Conservation (phyloP, 805 yeast species). For the Barnettozyma vustinii region DNA sequence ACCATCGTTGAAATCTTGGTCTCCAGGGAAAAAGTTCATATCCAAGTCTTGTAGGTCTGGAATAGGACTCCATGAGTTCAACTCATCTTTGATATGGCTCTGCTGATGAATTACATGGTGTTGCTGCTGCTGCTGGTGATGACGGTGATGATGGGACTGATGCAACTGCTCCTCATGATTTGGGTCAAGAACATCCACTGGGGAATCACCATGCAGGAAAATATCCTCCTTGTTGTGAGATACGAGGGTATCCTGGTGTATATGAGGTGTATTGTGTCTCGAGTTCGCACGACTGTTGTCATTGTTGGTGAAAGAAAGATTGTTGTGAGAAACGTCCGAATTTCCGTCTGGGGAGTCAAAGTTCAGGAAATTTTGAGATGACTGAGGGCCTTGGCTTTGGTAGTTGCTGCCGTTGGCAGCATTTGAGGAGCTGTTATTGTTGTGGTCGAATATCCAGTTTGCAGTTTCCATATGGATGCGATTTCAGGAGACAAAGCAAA, state of each 20-base stretch:
- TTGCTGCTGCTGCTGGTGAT: background rate
- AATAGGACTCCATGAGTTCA: slow-evolving; percentile 9
- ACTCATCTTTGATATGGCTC: slow-evolving; percentile 1
- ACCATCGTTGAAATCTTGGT: background rate
- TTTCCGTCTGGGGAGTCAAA: slow-evolving; percentile 19
- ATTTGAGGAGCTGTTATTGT: slow-evolving; percentile 2
- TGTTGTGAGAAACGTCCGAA: slow-evolving; percentile 8
- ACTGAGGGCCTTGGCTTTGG: slow-evolving; percentile 6
- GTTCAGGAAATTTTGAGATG: slow-evolving; percentile 12
- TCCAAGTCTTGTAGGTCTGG: slow-evolving; percentile 15
- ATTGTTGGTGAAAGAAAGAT: background rate
- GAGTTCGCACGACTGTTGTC: slow-evolving; percentile 1
- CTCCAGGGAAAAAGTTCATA: slow-evolving; percentile 12
- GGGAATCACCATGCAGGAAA: slow-evolving; percentile 4
- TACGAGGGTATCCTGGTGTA: background rate
- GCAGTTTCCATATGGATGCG: slow-evolving; percentile 8
- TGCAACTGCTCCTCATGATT: slow-evolving; percentile 4
- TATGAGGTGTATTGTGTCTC: slow-evolving; percentile 1
- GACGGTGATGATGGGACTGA: slow-evolving; percentile 5
- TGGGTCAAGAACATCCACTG: slow-evolving; percentile 11
- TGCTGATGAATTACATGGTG: background rate
- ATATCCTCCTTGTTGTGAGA: slow-evolving; percentile 5
- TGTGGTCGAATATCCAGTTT: slow-evolving; percentile 13
- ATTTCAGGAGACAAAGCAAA: background rate
- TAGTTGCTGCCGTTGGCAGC: background rate